A percentile compares a stretch with the other conserved stretches of the same genome.
Conservation (phyloP, 345 rosid genomes). For the Linum trigynum region DNA sequence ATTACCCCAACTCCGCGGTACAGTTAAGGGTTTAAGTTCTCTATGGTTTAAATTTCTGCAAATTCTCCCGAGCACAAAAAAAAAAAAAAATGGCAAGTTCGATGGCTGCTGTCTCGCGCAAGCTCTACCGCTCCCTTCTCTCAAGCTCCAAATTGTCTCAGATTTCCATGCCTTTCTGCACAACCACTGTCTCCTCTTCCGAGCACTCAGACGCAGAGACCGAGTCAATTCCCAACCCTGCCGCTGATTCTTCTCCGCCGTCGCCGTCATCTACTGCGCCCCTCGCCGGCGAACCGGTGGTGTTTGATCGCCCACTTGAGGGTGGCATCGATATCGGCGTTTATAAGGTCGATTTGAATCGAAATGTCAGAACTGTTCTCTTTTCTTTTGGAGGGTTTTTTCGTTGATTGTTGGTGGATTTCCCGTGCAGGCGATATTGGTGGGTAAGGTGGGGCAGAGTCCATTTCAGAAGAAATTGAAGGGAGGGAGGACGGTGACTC, state of each 20-base stretch:
- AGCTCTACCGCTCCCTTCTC: slow-evolving; percentile 38
- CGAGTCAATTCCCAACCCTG: slow-evolving; percentile 20
- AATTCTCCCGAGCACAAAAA: background rate
- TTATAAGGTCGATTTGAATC: slow-evolving; percentile 43
- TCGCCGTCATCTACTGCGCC: slow-evolving; percentile 8
- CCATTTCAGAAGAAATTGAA: slow-evolving; percentile 72
- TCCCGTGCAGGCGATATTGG: slow-evolving; percentile 61
- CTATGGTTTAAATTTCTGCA: background rate
- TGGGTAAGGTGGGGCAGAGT: slow-evolving; percentile 78
- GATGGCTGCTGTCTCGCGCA: slow-evolving; percentile 45
- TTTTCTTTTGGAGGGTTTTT: background rate
- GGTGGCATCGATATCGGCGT: slow-evolving; percentile 69
- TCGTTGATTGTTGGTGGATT: background rate
- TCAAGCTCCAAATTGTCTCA: slow-evolving; percentile 25
- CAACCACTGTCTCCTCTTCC: slow-evolving; percentile 29
- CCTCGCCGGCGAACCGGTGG: slow-evolving; percentile 16
- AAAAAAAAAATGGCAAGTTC: slow-evolving; percentile 29
- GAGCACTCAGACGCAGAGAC: slow-evolving; percentile 7
- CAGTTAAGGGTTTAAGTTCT: background rate
- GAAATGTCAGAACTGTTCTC: background rate
- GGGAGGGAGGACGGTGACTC: slow-evolving; percentile 48
- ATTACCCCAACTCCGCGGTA: too few species aligned
- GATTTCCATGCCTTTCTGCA: slow-evolving; percentile 40
- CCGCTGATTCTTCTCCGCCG: slow-evolving; percentile 24
- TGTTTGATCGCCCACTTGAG: slow-evolving; percentile 52